Evolutionary conservation across 805 yeast genomes (phyloP).

Genomic region (Starmerella kuoi): DNA sequence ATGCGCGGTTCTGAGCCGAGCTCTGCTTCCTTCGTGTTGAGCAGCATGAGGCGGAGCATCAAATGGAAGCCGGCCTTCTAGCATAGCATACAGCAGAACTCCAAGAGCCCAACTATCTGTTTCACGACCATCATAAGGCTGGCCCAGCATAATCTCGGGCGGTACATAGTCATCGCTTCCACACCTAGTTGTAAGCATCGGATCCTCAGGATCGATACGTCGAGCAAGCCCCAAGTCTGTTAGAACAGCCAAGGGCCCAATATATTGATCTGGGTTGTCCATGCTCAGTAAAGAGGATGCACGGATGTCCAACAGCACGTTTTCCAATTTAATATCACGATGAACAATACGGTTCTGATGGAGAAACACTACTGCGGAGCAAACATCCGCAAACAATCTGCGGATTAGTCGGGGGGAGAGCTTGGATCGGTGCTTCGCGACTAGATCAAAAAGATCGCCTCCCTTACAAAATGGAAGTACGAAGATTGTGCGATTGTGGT

Average conservation of each 20-base stretch:
- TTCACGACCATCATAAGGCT: slow-evolving; percentile 79
- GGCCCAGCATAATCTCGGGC: slow-evolving; percentile 84
- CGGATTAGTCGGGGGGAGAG: slow-evolving; percentile 41
- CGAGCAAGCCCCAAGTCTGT: slow-evolving; percentile 88
- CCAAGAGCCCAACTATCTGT: slow-evolving; percentile 95
- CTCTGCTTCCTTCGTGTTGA: slow-evolving; percentile 26
- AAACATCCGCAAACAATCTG: slow-evolving; percentile 58
- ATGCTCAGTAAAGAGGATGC: slow-evolving; percentile 28
- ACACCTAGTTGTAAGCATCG: slow-evolving; percentile 71
- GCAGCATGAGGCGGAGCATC: slow-evolving; percentile 52
- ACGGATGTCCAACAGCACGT: slow-evolving; percentile 40
- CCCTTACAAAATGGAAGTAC: slow-evolving; percentile 70
- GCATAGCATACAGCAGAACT: slow-evolving; percentile 68
- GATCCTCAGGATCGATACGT: slow-evolving; percentile 45
- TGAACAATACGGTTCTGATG: slow-evolving; percentile 65
- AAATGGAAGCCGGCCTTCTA: slow-evolving; percentile 84
- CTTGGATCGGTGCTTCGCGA: slow-evolving; percentile 34
- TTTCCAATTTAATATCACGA: slow-evolving; percentile 85
- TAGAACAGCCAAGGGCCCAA: slow-evolving; percentile 39
- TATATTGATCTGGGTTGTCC: slow-evolving; percentile 6
- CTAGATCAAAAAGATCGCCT: slow-evolving; percentile 69
- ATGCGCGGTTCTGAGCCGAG: slow-evolving; percentile 56
- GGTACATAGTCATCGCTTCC: slow-evolving; percentile 96
- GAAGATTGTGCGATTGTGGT: slow-evolving; percentile 32
- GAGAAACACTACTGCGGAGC: slow-evolving; percentile 56